These are phyloP conservation scores for Anisogramma anomala DNA, from an alignment of 2,329 filamentous ascomycete species.

Conservation along the genomic window DNA sequence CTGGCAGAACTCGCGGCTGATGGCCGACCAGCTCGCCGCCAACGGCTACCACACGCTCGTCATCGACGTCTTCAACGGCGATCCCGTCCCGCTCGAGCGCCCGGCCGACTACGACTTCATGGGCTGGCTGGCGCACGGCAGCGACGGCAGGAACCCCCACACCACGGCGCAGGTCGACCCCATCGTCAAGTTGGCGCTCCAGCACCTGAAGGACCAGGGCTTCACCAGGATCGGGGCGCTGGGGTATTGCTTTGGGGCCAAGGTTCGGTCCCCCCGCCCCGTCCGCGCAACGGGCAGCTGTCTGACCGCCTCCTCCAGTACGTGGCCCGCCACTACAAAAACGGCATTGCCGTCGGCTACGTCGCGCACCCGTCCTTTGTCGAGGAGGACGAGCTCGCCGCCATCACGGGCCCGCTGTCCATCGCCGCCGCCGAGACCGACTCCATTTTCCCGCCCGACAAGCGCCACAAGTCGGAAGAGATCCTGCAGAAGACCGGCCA, in stretches of 20 bases:
- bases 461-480: conserved; percentile 53
- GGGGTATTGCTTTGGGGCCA: conserved; percentile 68
- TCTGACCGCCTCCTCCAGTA: conserved; percentile 35
- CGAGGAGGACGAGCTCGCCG: conserved; percentile 50
- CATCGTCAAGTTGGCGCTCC: conserved; percentile 40
- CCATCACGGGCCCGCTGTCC: conserved; percentile 55
- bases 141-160: conserved; percentile 38
- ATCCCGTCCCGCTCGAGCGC: conserved; percentile 44
- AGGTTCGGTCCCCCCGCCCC: conserved; percentile 31
- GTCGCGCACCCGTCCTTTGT: conserved; percentile 70
- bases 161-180: conserved; percentile 32
- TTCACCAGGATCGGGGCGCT: conserved; percentile 50
- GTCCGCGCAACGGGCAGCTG: background rate
- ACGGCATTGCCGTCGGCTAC: conserved; percentile 58
- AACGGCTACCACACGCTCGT: conserved; percentile 61
- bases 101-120: conserved; percentile 30
- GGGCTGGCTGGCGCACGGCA: conserved; percentile 33
- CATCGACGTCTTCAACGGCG: conserved; percentile 60
- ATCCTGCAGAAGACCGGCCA: conserved; percentile 44
- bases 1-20: conserved; percentile 49
- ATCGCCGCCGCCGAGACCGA: conserved; percentile 57
- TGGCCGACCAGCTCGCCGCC: conserved; percentile 64
- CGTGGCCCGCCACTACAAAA: conserved; percentile 53
- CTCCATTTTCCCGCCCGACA: conserved; percentile 50
- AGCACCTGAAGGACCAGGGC: conserved; percentile 45